These are phyloP conservation scores for Verticillium nubilum DNA, from an alignment of 2,329 filamentous ascomycete species.

Conservation along the genomic window DNA sequence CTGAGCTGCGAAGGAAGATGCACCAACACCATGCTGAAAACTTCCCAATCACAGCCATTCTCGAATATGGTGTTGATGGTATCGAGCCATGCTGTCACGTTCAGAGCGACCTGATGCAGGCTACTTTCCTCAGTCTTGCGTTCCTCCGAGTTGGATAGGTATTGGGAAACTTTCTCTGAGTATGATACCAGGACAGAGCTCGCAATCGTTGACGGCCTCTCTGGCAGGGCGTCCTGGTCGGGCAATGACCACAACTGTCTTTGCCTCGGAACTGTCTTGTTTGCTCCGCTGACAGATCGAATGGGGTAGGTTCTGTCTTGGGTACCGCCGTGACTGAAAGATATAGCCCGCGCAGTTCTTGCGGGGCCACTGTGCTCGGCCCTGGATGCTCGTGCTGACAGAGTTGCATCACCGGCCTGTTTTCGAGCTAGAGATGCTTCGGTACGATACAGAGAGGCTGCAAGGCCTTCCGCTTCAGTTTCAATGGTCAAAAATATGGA, in stretches of 20 bases:
- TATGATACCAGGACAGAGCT: constrained; percentile 47
- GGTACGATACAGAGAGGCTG: constrained; percentile 64
- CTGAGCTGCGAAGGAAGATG: constrained; percentile 82
- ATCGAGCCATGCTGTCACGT: constrained; percentile 69
- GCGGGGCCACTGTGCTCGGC: constrained; percentile 34
- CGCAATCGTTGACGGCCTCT: constrained; percentile 34
- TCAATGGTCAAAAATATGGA: constrained; percentile 66
- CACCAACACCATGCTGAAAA: constrained; percentile 85
- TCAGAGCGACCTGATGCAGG: constrained; percentile 37
- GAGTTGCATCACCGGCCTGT: constrained; percentile 44
- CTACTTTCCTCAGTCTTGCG: constrained; percentile 11
- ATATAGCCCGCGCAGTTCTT: constrained; percentile 45
- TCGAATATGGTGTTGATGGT: constrained; percentile 63
- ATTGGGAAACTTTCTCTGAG: constrained; percentile 9
- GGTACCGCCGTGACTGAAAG: constrained; percentile 41
- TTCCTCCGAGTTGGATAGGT: constrained; percentile 8
- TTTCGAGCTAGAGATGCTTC: constrained; percentile 46
- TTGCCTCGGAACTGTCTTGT: constrained; percentile 27
- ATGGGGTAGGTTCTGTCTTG: constrained; percentile 35
- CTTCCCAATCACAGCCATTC: constrained; percentile 78
- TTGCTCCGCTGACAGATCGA: constrained; percentile 37
- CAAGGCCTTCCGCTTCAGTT: constrained; percentile 68
- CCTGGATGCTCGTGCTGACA: constrained; percentile 36
- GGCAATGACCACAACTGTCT: constrained; percentile 54
- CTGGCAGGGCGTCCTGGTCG: constrained; percentile 50